Evolutionary conservation across 176 grass and related monocot species (phyloP).

Genomic region (Ensete glaucum): DNA sequence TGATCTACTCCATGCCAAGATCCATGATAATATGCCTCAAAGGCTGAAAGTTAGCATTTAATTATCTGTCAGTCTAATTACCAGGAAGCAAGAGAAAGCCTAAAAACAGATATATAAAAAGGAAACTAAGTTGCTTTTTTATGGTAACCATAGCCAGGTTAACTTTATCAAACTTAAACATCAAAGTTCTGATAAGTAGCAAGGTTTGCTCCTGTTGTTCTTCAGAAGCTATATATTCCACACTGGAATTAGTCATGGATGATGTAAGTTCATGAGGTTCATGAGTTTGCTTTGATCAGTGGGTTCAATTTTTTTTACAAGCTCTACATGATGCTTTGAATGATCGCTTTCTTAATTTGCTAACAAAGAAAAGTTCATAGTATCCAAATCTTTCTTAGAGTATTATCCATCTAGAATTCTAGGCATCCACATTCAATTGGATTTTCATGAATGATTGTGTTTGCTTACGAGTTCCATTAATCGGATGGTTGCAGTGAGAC

Average conservation of each 20-base stretch:
- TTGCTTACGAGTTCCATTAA: slow-evolving; percentile 13
- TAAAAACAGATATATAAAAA: not conserved
- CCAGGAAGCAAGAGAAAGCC: not conserved
- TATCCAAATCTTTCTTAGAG: not conserved
- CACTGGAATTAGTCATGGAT: not conserved
- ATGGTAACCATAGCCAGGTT: not conserved
- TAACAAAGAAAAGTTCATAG: not conserved
- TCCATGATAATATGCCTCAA: slow-evolving; percentile 60
- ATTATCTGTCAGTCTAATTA: not conserved
- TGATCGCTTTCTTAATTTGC: not conserved
- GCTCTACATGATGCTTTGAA: not conserved
- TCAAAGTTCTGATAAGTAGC: not conserved
- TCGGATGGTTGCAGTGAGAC: not conserved
- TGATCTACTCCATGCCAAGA: slow-evolving; percentile 66
- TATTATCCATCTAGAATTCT: not conserved
- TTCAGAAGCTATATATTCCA: not conserved
- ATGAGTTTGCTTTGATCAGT: not conserved
- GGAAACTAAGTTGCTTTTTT: not conserved
- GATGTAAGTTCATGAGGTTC: not conserved
- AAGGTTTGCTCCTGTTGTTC: not conserved
- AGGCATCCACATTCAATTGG: not conserved
- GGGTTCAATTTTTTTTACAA: not conserved
- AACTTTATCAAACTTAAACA: not conserved
- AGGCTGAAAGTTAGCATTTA: slow-evolving; percentile 37
- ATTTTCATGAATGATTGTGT: not conserved